Evolutionary conservation across 305 asterid genomes (phyloP).

Genomic region (Solanum hybrid): DNA sequence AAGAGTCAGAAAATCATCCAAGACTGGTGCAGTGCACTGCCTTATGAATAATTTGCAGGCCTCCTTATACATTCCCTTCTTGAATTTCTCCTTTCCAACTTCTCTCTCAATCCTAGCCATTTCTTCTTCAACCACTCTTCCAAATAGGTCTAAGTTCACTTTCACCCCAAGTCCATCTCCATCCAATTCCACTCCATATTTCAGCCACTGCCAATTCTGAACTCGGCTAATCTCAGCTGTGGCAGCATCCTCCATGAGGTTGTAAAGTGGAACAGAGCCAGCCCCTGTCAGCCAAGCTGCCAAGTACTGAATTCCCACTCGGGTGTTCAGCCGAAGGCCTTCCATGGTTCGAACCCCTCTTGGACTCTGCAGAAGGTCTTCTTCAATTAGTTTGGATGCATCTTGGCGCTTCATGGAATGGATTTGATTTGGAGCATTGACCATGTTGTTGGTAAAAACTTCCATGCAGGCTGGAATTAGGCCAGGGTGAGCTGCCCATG

Average conservation of each 20-base stretch:
- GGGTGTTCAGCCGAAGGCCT: conserved; percentile 76
- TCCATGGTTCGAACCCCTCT: conserved; percentile 68
- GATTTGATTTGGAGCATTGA: conserved; percentile 51
- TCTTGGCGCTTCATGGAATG: conserved; percentile 46
- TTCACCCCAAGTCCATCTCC: conserved; percentile 71
- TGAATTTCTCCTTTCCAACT: conserved; percentile 60
- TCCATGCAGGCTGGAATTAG: conserved; percentile 59
- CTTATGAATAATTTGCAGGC: conserved; percentile 59
- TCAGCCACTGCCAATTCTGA: conserved; percentile 94
- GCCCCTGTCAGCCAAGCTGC: conserved; percentile 86
- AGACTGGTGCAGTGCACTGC: conserved; percentile 47
- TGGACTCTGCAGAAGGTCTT: conserved; percentile 64
- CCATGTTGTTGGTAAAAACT: conserved; percentile 54
- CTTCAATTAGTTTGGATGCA: conserved; percentile 39
- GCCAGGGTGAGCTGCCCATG: conserved; percentile 98
- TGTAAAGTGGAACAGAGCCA: conserved; percentile 83
- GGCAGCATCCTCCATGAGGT: conserved; percentile 95
- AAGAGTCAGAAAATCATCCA: conserved; percentile 82
- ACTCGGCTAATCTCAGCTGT: conserved; percentile 94
- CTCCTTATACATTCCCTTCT: conserved; percentile 59
- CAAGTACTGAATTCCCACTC: conserved; percentile 77
- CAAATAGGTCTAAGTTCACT: conserved; percentile 57
- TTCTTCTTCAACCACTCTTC: conserved; percentile 76
- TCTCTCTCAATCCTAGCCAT: conserved; percentile 74
- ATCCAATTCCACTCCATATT: conserved; percentile 55